A percentile compares a stretch with the other conserved stretches of the same genome.
Conservation (phyloP, 371 early-diverging fungal species). For the Batkoa obscura region DNA sequence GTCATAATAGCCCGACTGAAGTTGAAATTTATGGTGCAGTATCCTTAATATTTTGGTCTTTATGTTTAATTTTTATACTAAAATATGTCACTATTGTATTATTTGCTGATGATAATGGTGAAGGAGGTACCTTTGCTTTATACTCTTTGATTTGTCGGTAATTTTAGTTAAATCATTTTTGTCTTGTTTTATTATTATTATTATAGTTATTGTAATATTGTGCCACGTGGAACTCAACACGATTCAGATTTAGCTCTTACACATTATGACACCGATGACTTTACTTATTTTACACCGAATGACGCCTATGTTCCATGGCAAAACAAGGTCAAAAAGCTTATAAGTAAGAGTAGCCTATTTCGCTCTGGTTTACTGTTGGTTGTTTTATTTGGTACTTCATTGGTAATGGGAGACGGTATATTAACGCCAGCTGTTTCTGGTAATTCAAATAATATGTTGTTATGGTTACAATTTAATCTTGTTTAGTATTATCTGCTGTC, state of each 20-base stretch:
- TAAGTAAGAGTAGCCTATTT: background rate
- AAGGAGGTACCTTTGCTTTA: slow-evolving; percentile 38
- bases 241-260: slow-evolving; percentile 5
- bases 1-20: slow-evolving; percentile 5
- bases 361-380: slow-evolving; percentile 2
- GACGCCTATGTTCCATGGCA: background rate
- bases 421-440: slow-evolving; percentile 17
- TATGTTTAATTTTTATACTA: slow-evolving; percentile 22
- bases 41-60: slow-evolving; percentile 29
- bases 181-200: background rate
- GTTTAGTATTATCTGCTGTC: slow-evolving; percentile 10
- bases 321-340: background rate
- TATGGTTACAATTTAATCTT: no score
- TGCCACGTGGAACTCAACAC: slow-evolving; percentile 6
- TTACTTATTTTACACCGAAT: background rate
- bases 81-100: slow-evolving; percentile 30
- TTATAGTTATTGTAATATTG: slow-evolving; percentile 7
- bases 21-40: slow-evolving; percentile 19
- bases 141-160: slow-evolving; percentile 21
- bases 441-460: no score
- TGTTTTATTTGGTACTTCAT: slow-evolving; percentile 13
- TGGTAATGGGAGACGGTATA: slow-evolving; percentile 19
- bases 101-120: slow-evolving; percentile 35
- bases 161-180: background rate
- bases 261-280: slow-evolving; percentile 7